Evolutionary conservation across 2,329 filamentous ascomycete genomes (phyloP).

Genomic region (Aspergillus bombycis): DNA sequence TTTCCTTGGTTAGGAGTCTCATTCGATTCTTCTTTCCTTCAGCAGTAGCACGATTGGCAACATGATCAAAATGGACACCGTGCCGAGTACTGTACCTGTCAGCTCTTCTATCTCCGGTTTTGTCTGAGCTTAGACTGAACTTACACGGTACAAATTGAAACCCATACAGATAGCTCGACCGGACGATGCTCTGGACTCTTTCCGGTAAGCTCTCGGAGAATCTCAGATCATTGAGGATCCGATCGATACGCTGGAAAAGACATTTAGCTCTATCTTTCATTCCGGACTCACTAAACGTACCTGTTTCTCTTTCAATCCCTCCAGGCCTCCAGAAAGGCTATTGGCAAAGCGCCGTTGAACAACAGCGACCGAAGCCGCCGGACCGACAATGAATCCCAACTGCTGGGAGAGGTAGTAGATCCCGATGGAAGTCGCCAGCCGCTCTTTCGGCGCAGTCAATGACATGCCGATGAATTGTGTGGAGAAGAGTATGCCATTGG

Average conservation of each 20-base stretch:
- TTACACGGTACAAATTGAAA: constrained; percentile 18
- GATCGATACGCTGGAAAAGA: constrained; percentile 9
- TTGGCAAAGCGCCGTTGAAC: constrained; percentile 16
- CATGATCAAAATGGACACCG: not conserved
- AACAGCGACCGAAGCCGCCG: constrained; percentile 13
- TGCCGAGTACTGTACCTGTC: not conserved
- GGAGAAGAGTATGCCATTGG: constrained; percentile 17
- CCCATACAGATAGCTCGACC: constrained; percentile 13
- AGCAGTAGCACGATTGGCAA: not conserved
- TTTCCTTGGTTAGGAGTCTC: not conserved
- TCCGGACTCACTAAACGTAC: not conserved
- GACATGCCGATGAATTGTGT: constrained; percentile 22
- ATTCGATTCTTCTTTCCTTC: not conserved
- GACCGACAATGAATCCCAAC: constrained; percentile 22
- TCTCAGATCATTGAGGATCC: constrained; percentile 14
- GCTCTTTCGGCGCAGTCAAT: constrained; percentile 7
- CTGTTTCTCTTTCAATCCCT: not conserved
- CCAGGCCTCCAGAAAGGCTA: constrained; percentile 6
- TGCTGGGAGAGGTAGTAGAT: constrained; percentile 24
- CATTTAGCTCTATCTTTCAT: not conserved
- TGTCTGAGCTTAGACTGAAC: not conserved
- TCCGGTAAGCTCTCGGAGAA: constrained; percentile 9
- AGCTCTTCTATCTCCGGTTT: not conserved
- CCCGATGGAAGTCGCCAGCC: constrained; percentile 14
- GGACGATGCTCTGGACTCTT: constrained; percentile 9